Percentiles rank a stretch among this genome's conserved stretches.
Evolutionary conservation across 1,139 yeast genomes (phyloP).

Genomic region (Eremothecium gossypii): DNA sequence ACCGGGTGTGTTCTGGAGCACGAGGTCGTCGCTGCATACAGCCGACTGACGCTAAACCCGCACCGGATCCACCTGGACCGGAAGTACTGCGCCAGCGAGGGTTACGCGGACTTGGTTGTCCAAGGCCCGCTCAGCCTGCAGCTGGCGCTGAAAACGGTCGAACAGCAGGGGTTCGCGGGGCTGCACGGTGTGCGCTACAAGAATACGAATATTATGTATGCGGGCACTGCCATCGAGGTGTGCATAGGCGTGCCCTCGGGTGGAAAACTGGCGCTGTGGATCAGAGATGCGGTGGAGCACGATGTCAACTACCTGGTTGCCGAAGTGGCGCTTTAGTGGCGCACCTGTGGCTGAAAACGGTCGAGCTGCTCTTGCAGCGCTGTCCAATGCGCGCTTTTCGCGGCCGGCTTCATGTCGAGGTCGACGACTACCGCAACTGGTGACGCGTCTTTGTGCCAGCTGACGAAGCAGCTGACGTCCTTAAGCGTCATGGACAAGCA

Average conservation of each 20-base stretch:
- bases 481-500: constrained; percentile 24
- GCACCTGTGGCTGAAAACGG: background rate
- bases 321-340: constrained; percentile 4
- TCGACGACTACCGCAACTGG: constrained; percentile 19
- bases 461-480: constrained; percentile 26
- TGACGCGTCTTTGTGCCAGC: constrained; percentile 13
- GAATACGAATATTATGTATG: constrained; percentile 18
- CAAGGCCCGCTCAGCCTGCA: constrained; percentile 79
- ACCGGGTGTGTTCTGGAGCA: constrained; percentile 14
- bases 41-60: constrained; percentile 68
- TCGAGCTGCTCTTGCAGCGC: constrained; percentile 10
- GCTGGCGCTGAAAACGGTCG: constrained; percentile 45
- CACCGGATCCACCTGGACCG: constrained; percentile 74
- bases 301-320: constrained; percentile 10
- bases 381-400: constrained; percentile 22
- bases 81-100: constrained; percentile 47
- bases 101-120: constrained; percentile 51
- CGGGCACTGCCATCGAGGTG: constrained; percentile 11
- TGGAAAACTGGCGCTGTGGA: constrained; percentile 6
- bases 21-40: constrained; percentile 45
- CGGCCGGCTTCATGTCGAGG: constrained; percentile 23
- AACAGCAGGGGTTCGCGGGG: constrained; percentile 4
- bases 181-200: constrained; percentile 17
- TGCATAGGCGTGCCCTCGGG: constrained; percentile 1
- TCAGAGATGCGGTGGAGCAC: constrained; percentile 9